Percentiles rank a stretch among this genome's conserved stretches.
Conservation (phyloP, 768 basidiomycete species). For the Russula emetica region DNA sequence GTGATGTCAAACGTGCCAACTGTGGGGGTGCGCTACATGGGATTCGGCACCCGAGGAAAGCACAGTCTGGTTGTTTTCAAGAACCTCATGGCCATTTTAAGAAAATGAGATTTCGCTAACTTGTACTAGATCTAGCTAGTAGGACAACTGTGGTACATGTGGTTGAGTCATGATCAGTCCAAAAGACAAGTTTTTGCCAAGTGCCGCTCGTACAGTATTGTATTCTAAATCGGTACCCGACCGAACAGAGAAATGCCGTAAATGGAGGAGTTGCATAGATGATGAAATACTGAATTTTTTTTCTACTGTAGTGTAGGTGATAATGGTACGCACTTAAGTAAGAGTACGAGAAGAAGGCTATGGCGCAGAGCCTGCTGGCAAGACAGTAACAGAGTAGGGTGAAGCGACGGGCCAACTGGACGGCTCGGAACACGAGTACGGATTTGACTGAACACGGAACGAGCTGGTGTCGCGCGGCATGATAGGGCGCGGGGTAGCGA, state of each 20-base stretch:
- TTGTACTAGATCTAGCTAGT: neutral
- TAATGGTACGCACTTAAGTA: neutral
- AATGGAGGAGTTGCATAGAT: neutral
- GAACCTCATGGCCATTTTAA: no score
- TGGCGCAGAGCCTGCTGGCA: neutral
- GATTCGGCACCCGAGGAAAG: neutral
- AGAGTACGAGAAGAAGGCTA: neutral
- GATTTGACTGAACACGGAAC: conserved; percentile 21
- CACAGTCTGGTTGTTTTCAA: neutral
- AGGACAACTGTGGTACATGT: neutral
- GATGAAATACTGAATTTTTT: neutral
- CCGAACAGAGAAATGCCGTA: neutral
- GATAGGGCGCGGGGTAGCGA: conserved; percentile 7
- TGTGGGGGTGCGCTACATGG: neutral
- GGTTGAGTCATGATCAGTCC: neutral
- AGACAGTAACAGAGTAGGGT: neutral
- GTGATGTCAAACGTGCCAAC: no score
- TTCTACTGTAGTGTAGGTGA: neutral
- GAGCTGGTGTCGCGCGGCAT: conserved; percentile 18
- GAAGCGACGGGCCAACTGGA: neutral
- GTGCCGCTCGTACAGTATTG: neutral
- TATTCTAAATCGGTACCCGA: neutral
- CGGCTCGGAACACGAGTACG: conserved; percentile 3
- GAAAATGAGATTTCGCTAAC: neutral
- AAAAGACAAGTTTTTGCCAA: neutral